phyloP scores from a whole-genome alignment of 1,139 yeast species.

The Scheffersomyces parashehatae region DNA sequence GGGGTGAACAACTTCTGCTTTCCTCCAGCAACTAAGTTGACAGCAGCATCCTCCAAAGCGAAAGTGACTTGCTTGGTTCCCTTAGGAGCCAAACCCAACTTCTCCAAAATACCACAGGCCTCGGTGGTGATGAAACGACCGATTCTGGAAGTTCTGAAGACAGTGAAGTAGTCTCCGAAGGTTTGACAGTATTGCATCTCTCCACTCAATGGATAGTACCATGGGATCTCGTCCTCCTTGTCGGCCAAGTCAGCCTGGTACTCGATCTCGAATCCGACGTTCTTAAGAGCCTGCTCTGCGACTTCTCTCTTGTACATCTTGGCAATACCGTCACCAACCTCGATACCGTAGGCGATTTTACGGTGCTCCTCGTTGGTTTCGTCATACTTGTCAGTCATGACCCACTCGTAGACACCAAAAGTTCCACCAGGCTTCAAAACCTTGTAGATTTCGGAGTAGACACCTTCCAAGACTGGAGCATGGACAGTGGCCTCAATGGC shows the following conservation, averaged over 20 bases:
- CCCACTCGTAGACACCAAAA: slow-evolving; percentile 99
- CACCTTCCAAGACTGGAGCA: slow-evolving; percentile 96
- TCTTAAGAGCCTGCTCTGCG: slow-evolving; percentile 82
- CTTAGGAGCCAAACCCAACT: slow-evolving; percentile 84
- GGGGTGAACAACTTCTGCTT: slow-evolving; percentile 87
- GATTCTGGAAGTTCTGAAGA: slow-evolving; percentile 81
- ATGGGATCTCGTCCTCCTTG: slow-evolving; percentile 80
- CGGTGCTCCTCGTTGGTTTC: slow-evolving; percentile 87
- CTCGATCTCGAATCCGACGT: slow-evolving; percentile 84
- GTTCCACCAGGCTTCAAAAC: slow-evolving; percentile 97
- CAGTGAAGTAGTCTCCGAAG: slow-evolving; percentile 74
- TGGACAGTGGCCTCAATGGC: slow-evolving; percentile 99
- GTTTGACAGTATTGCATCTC: slow-evolving; percentile 87
- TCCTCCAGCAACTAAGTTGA: slow-evolving; percentile 94
- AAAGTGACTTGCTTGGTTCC: slow-evolving; percentile 89
- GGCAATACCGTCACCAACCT: slow-evolving; percentile 98
- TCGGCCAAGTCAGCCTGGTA: slow-evolving; percentile 83
- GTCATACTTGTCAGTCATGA: slow-evolving; percentile 92
- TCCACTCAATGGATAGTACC: slow-evolving; percentile 98
- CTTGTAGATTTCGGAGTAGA: slow-evolving; percentile 90
- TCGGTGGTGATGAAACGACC: slow-evolving; percentile 88
- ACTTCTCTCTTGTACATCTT: slow-evolving; percentile 88
- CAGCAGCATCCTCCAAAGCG: slow-evolving; percentile 96
- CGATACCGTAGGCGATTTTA: slow-evolving; percentile 94
- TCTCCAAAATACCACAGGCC: slow-evolving; percentile 79